These are phyloP conservation scores for Daldinia concentrica DNA, from an alignment of 495 filamentous ascomycete species.

Conservation along the genomic window DNA sequence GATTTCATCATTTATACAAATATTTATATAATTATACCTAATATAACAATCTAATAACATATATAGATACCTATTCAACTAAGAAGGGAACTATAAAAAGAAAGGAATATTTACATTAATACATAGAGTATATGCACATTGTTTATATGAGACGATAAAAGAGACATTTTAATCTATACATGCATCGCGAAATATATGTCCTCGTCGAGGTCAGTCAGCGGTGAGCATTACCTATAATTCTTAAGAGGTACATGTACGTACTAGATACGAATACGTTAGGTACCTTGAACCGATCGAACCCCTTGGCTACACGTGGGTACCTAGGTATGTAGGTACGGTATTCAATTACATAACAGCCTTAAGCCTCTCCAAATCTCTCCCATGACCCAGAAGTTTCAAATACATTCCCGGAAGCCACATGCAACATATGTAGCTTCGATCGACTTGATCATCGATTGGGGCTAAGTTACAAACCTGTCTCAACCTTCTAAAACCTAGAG, in stretches of 20 bases:
- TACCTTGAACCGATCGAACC: slow-evolving; percentile 27
- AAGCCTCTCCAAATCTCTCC: background rate
- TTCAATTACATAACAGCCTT: slow-evolving; percentile 33
- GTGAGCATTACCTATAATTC: background rate
- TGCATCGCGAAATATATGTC: background rate
- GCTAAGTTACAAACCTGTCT: background rate
- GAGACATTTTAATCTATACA: slow-evolving; percentile 10
- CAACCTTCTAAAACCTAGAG: too few species aligned
- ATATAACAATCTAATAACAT: background rate
- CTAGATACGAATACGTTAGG: background rate
- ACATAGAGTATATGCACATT: background rate
- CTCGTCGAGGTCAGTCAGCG: slow-evolving; percentile 14
- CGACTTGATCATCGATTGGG: background rate
- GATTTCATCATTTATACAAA: background rate
- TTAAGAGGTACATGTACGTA: background rate
- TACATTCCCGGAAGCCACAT: slow-evolving; percentile 6
- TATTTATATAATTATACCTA: background rate
- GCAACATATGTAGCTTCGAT: slow-evolving; percentile 4
- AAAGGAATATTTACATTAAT: background rate
- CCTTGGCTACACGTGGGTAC: slow-evolving; percentile 24
- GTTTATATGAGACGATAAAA: background rate
- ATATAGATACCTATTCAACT: background rate
- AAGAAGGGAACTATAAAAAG: background rate
- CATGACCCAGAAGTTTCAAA: background rate
- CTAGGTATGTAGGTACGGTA: background rate